Base-by-base conservation (phyloP, 1,139 yeast genomes). In the Casaregolazyma suthepensis region DNA sequence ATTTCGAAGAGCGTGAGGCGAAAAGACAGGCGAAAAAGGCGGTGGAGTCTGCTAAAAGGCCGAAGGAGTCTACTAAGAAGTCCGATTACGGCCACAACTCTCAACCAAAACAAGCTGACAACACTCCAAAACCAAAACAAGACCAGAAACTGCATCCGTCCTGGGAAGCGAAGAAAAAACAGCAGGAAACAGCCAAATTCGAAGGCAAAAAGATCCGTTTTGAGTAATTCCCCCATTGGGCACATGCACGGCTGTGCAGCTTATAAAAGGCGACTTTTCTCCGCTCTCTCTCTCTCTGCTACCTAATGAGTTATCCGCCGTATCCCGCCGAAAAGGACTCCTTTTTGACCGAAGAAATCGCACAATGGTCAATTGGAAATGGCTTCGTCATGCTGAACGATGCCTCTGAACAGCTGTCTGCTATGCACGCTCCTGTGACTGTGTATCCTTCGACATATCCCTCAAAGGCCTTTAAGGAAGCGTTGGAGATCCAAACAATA, bases 361-460 rank as follows among this genome's bases (percentile, higher is more conserved):
- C 77, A 50, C 96, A 90, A 61, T 90, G 95, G 90, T 75, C 87
- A 5, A 71, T 90, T 52, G 77, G 85, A 50, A 82, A 88, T 70
- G 96, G 97, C 1, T 73, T 90, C 52, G 78, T 83, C 17, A 84
- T 91, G 82, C 83, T 87, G 62, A 89, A 90, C 1, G 83, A 85
- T 3, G 64, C 61, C 10, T 54, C 59, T n/a, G 51, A 58, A 42
- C 68, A 57, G 59, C 66, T 55, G 57, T 74, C 71, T 65, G 85
- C 87, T 17, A 76, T 76, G 49, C 79, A 79, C 56, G 96, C 96
- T 2, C 98, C 99, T 23, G 82, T 89, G 12, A 91, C 99, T 1
- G 65, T 91, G 45, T 89, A 78, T 64, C 99, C 99, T 3, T 87
- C 98, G 0, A 96, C 96, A 10, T 83, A 91, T 60, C 91, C 96